phyloP scores from a whole-genome alignment of 192 early-diverging fungal genomes.

The Gryganskiella cystojenkinii region DNA sequence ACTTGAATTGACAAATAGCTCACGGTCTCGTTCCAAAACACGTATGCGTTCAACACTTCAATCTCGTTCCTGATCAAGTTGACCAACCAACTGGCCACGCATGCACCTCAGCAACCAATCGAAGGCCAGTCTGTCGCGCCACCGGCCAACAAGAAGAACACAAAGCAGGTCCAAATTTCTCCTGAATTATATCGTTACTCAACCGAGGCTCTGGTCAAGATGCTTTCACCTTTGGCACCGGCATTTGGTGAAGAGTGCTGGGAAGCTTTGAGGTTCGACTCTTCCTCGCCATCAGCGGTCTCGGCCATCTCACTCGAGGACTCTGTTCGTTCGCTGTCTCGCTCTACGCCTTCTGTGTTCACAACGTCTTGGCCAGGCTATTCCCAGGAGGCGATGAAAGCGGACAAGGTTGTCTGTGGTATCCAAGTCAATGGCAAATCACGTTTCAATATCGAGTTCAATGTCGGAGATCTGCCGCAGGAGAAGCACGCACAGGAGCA shows the following conservation, averaged over 20 bases:
- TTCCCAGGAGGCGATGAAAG: constrained; percentile 61
- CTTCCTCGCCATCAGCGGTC: not conserved
- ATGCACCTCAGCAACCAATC: not conserved
- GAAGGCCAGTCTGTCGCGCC: not conserved
- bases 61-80: constrained; percentile 90
- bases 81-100: constrained; percentile 56
- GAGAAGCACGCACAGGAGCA: constrained; percentile 40
- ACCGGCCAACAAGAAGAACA: constrained; percentile 6
- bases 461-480: constrained; percentile 28
- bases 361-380: constrained; percentile 65
- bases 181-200: constrained; percentile 66
- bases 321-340: not conserved
- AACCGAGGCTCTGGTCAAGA: constrained; percentile 67
- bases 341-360: constrained; percentile 55
- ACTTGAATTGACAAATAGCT: constrained; percentile 37
- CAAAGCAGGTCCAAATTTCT: constrained; percentile 12
- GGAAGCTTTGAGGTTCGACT: constrained; percentile 53
- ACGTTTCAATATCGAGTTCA: constrained; percentile 67
- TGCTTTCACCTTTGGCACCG: constrained; percentile 81
- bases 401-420: constrained; percentile 60
- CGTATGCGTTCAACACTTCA: constrained; percentile 82
- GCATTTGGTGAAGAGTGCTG: constrained; percentile 81
- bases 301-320: not conserved
- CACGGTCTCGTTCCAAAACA: constrained; percentile 44
- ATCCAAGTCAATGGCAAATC: constrained; percentile 82